These are phyloP conservation scores for Clausena lansium DNA, from an alignment of 345 rosid genomes.

Conservation along the genomic window DNA sequence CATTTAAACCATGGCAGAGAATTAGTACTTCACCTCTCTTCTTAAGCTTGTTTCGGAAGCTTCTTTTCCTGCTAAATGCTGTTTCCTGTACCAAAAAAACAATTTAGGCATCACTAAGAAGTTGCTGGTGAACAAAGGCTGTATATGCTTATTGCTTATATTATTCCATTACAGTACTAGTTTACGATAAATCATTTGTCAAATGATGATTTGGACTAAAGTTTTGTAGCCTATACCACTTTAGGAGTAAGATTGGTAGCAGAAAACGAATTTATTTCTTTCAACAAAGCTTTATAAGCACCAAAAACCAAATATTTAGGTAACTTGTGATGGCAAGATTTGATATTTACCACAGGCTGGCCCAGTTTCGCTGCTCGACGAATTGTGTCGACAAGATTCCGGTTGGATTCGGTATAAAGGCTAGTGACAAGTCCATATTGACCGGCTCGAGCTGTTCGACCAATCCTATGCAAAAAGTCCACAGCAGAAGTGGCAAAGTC, in stretches of 20 bases:
- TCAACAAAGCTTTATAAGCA: not conserved
- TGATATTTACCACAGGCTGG: constrained; percentile 72
- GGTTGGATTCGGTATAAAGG: constrained; percentile 73
- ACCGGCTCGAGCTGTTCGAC: constrained; percentile 97
- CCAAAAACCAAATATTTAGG: constrained; percentile 1
- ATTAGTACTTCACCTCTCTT: constrained; percentile 40
- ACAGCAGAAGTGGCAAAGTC: constrained; percentile 94
- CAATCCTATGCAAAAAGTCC: constrained; percentile 92
- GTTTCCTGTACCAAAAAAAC: constrained; percentile 47
- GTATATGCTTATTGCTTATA: not conserved
- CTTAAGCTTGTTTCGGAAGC: constrained; percentile 76
- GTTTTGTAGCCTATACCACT: not conserved
- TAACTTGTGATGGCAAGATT: constrained; percentile 5
- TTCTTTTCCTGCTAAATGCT: constrained; percentile 73
- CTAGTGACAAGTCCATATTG: constrained; percentile 87
- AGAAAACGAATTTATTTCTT: constrained; percentile 4
- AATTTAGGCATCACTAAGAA: constrained; percentile 10
- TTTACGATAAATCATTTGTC: not conserved
- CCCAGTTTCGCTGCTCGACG: constrained; percentile 66
- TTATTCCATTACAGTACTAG: not conserved
- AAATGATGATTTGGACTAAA: not conserved
- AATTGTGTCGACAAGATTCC: constrained; percentile 81
- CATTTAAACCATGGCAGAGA: not conserved
- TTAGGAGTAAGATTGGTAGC: not conserved
- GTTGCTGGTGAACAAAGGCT: not conserved